Conservation (phyloP, 2,329 filamentous ascomycete species). For the Zelopaecilomyces penicillatus region DNA sequence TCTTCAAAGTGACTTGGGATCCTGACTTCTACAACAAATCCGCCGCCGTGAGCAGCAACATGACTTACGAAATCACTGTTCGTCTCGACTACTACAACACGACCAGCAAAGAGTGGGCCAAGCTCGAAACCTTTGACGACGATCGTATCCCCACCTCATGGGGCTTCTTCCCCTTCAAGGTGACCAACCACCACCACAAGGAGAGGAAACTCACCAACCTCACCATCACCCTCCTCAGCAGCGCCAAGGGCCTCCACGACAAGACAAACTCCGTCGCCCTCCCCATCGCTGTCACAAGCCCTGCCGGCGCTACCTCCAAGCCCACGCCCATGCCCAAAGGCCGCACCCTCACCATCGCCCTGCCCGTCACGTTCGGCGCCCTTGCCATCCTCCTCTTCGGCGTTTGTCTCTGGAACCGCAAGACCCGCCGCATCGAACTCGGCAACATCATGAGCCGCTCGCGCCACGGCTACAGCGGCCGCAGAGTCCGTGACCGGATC, state of each 20-base stretch:
- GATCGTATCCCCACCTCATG: slow-evolving; percentile 29
- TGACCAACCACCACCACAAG: slow-evolving; percentile 29
- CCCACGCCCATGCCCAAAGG: slow-evolving; percentile 25
- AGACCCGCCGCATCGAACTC: slow-evolving; percentile 40
- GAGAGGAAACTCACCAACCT: slow-evolving; percentile 36
- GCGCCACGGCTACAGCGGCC: slow-evolving; percentile 36
- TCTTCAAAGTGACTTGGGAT: slow-evolving; percentile 47
- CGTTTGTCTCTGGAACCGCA: slow-evolving; percentile 48
- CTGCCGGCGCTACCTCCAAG: slow-evolving; percentile 29
- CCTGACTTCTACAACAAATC: slow-evolving; percentile 39
- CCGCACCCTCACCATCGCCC: slow-evolving; percentile 41
- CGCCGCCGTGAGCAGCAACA: slow-evolving; percentile 27
- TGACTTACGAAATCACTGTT: slow-evolving; percentile 22
- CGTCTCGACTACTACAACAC: slow-evolving; percentile 34
- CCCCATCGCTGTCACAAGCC: slow-evolving; percentile 26
- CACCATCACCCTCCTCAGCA: slow-evolving; percentile 36
- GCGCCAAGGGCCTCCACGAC: slow-evolving; percentile 24
- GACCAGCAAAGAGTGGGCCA: slow-evolving; percentile 26
- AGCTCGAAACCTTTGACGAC: slow-evolving; percentile 26
- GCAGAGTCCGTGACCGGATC: slow-evolving; percentile 25
- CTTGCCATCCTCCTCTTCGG: slow-evolving; percentile 42
- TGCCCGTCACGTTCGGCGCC: slow-evolving; percentile 42
- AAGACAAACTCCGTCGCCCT: slow-evolving; percentile 34
- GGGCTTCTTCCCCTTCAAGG: slow-evolving; percentile 41
- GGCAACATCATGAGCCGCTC: slow-evolving; percentile 43